Conservation (phyloP, 1,284 basidiomycete species). For the Grifola frondosa region DNA sequence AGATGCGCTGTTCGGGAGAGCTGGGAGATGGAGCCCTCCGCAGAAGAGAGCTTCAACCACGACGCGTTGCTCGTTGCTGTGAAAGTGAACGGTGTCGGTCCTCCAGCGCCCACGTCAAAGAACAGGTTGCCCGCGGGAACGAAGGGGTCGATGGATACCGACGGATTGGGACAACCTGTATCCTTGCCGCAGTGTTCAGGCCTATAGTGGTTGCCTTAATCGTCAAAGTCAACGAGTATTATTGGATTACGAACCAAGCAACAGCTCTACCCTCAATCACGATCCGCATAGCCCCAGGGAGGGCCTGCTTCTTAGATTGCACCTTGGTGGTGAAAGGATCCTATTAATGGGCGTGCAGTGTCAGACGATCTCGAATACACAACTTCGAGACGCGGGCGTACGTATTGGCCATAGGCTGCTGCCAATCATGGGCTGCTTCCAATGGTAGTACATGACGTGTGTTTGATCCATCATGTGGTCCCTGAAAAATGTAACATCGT, state of each 20-base stretch:
- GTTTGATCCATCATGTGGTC: conserved; percentile 68
- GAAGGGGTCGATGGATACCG: conserved; percentile 53
- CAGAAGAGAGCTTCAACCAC: conserved; percentile 53
- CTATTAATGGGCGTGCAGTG: too few relatives aligned
- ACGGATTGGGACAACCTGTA: conserved; percentile 54
- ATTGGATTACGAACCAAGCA: conserved; percentile 46
- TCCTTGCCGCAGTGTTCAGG: conserved; percentile 56
- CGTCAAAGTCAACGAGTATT: too few relatives aligned
- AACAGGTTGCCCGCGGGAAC: conserved; percentile 51
- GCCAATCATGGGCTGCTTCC: conserved; percentile 72
- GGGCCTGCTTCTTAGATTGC: conserved; percentile 53
- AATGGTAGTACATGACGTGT: conserved; percentile 64
- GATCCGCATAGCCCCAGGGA: conserved; percentile 61
- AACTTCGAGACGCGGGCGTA: conserved; percentile 30
- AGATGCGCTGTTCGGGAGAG: conserved; percentile 55
- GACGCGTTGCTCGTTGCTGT: conserved; percentile 48
- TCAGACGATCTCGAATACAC: too few relatives aligned
- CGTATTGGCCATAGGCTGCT: too few relatives aligned
- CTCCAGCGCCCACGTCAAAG: conserved; percentile 63
- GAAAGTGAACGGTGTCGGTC: conserved; percentile 57
- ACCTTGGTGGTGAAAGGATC: conserved; percentile 57
- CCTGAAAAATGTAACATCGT: too few relatives aligned
- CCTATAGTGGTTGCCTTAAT: conserved; percentile 42
- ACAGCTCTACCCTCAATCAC: conserved; percentile 59
- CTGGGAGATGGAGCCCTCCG: conserved; percentile 49